phyloP scores from a whole-genome alignment of 257 asterid species.

The Verbascum thapsus region DNA sequence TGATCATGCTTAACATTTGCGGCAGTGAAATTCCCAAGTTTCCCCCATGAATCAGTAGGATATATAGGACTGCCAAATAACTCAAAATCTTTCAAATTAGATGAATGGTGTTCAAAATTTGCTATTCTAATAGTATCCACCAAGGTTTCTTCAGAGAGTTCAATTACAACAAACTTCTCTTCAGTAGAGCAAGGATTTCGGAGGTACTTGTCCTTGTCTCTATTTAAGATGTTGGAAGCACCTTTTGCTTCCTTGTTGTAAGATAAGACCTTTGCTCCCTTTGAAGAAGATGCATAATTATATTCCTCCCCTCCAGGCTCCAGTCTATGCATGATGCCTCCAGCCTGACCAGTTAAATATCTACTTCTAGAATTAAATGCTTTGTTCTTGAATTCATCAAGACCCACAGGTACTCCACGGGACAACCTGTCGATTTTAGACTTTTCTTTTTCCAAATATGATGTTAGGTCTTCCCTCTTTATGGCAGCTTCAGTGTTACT shows the following conservation, averaged over 20 bases:
- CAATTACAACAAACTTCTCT: slow-evolving; percentile 79
- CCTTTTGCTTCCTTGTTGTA: slow-evolving; percentile 96
- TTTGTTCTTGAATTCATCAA: slow-evolving; percentile 82
- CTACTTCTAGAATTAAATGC: slow-evolving; percentile 56
- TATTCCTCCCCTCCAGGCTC: slow-evolving; percentile 95
- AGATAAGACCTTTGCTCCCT: slow-evolving; percentile 91
- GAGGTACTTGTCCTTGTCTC: slow-evolving; percentile 90
- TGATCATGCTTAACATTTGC: slow-evolving; percentile 82
- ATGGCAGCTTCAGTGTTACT: slow-evolving; percentile 38
- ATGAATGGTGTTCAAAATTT: slow-evolving; percentile 92
- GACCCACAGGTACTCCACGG: slow-evolving; percentile 58
- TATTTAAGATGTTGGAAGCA: slow-evolving; percentile 82
- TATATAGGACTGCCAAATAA: slow-evolving; percentile 78
- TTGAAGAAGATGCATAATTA: slow-evolving; percentile 89
- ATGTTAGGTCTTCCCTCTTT: slow-evolving; percentile 35
- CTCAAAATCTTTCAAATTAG: slow-evolving; percentile 82
- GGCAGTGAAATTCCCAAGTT: slow-evolving; percentile 79
- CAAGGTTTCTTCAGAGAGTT: slow-evolving; percentile 94
- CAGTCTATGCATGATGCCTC: slow-evolving; percentile 66
- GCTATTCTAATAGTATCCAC: slow-evolving; percentile 76
- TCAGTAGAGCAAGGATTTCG: slow-evolving; percentile 94
- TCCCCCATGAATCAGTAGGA: slow-evolving; percentile 88
- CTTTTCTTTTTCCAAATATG: slow-evolving; percentile 44
- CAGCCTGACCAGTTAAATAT: slow-evolving; percentile 51
- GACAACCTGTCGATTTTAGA: slow-evolving; percentile 43